phyloP scores from a whole-genome alignment of 768 basidiomycete genomes.

The Rickenella mellea region DNA sequence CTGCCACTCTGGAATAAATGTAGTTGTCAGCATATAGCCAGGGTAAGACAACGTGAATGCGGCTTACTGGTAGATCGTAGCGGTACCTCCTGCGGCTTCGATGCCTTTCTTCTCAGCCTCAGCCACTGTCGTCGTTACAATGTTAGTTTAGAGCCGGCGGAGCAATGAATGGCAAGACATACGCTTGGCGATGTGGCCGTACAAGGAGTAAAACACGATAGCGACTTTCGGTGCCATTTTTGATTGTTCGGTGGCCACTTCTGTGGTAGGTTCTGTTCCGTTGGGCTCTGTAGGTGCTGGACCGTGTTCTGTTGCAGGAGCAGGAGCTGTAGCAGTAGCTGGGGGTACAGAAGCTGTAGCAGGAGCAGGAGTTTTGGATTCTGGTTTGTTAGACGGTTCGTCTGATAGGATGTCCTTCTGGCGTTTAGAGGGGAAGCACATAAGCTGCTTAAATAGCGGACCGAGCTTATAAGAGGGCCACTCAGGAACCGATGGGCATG shows the following conservation, averaged over 20 bases:
- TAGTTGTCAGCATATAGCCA: background rate
- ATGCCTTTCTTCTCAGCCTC: constrained; percentile 36
- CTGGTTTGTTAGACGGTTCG: constrained; percentile 9
- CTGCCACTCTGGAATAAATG: constrained; percentile 45
- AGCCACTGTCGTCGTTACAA: constrained; percentile 39
- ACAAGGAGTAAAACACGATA: constrained; percentile 66
- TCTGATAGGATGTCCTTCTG: constrained; percentile 26
- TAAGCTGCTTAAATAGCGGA: constrained; percentile 16
- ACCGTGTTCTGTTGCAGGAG: background rate
- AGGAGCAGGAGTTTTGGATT: constrained; percentile 3
- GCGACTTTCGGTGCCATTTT: constrained; percentile 40
- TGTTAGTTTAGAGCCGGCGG: constrained; percentile 5
- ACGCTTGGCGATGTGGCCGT: constrained; percentile 66
- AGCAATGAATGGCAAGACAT: constrained; percentile 14
- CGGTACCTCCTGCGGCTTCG: constrained; percentile 30
- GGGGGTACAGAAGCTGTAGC: background rate
- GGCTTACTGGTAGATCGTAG: constrained; percentile 37
- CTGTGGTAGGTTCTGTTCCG: constrained; percentile 10
- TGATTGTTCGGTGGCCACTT: constrained; percentile 4
- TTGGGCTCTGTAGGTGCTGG: constrained; percentile 8
- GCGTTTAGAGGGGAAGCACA: constrained; percentile 30
- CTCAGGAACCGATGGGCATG: no score
- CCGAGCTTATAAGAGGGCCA: no score
- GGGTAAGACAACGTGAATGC: background rate
- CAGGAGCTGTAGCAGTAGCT: constrained; percentile 11